These are phyloP conservation scores for Claviceps sp. DNA, from an alignment of 2,329 filamentous ascomycete species.

Conservation along the genomic window DNA sequence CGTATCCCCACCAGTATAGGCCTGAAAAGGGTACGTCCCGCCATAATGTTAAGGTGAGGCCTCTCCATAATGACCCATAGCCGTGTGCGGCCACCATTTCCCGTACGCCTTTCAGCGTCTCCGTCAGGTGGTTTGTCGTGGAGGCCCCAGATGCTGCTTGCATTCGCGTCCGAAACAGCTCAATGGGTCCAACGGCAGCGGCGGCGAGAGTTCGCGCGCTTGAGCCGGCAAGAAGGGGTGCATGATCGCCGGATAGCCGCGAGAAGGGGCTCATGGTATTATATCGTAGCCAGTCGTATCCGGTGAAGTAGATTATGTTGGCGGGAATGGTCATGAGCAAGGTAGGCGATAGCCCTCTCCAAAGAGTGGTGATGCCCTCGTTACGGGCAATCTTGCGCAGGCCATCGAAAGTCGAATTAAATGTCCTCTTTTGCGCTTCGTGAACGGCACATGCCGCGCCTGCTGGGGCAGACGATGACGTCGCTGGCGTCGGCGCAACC, in stretches of 20 bases:
- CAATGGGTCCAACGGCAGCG: slow-evolving; percentile 73
- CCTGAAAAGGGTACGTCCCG: slow-evolving; percentile 94
- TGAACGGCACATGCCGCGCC: slow-evolving; percentile 64
- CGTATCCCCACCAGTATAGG: slow-evolving; percentile 97
- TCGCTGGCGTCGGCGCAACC: slow-evolving; percentile 21
- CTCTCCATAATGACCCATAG: slow-evolving; percentile 76
- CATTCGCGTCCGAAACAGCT: slow-evolving; percentile 86
- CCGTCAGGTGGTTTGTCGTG: slow-evolving; percentile 56
- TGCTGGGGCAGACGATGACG: slow-evolving; percentile 30
- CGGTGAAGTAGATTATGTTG: slow-evolving; percentile 97
- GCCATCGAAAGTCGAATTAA: slow-evolving; percentile 84
- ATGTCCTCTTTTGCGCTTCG: slow-evolving; percentile 68
- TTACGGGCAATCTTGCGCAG: slow-evolving; percentile 89
- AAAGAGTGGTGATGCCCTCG: slow-evolving; percentile 75
- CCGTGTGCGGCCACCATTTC: slow-evolving; percentile 70
- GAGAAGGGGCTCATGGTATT: slow-evolving; percentile 60
- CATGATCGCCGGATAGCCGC: slow-evolving; percentile 51
- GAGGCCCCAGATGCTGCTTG: slow-evolving; percentile 56
- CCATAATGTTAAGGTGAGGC: slow-evolving; percentile 84
- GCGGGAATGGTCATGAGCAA: slow-evolving; percentile 85
- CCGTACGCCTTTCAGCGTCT: slow-evolving; percentile 62
- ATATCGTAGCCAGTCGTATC: slow-evolving; percentile 86
- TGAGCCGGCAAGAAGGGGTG: slow-evolving; percentile 69
- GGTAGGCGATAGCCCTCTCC: slow-evolving; percentile 89
- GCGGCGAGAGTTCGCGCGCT: slow-evolving; percentile 69